Base-by-base conservation (phyloP, 176 grass and related monocot species). In the Cenchrus purpureus region DNA sequence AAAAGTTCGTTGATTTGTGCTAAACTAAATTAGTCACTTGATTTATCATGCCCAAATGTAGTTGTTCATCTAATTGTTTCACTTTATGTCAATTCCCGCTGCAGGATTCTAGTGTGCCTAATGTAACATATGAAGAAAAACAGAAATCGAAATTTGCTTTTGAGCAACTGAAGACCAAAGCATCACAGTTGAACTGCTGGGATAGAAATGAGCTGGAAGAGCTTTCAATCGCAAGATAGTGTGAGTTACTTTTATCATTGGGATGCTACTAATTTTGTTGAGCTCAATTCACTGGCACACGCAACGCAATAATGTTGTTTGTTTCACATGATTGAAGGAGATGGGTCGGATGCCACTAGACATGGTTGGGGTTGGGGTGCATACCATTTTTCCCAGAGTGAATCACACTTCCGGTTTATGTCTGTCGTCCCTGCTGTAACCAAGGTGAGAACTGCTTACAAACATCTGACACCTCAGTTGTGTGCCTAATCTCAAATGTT, bases 81-180 rank as follows among this genome's bases (percentile, higher is more conserved):
- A 69, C 20, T 77, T 77, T 3, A 68, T 37, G 31, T 65, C 7
- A 56, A 59, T 75, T 25, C 13, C 74, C 46, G 42, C 44, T 90
- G 52, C 89, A 90, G 89, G 80, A 51, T 83, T 69, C 60, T 74
- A 74, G 77, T 62, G 20, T 61, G 16, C 73, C 52, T 87, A 79
- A 87, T 79, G 51, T 83, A 61, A 90, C 80, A 54, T 83, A 79
- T 69, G 84, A 43, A 79, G 58, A 74, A 78, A 90, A 87, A 56
- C 84, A 90, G 68, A 90, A 68, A 37, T 46, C 87, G 62, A 90
- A 79, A 68, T 87, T 57, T 83, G 80, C 80, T 54, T 90, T 74
- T 74, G 89, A 87, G 74, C 89, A 90, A 83, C 79, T 90, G 11
- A 90, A 87, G 74, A 74, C 80, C 7, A 90, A 90, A 90, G 74